Evolutionary conservation across 2,329 filamentous ascomycete genomes (phyloP), one percentile per base, ranked within the genome.

Genomic region (Trichoderma oligosporum): DNA sequence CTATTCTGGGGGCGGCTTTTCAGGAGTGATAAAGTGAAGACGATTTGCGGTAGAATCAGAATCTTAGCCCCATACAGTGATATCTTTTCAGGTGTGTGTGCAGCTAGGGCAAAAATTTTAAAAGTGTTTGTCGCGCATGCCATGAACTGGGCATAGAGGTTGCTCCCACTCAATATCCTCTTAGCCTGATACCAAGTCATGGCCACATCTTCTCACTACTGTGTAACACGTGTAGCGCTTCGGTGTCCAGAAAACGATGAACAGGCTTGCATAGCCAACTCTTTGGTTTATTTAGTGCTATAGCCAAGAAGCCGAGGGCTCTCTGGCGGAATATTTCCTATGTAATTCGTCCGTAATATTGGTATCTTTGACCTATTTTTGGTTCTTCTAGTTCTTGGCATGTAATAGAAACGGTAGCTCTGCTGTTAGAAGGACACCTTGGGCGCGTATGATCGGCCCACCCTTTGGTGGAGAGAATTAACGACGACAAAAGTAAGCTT

Each of bases 181-280:
- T n/a, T 8, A 2, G 5, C 36, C 3, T 18, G 4, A 11, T 16
- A 7, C n/a, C 33, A 20, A 38, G 31, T 22, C 49, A 53, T 31
- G 38, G 6, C 6, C 14, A 42, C 16, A 22, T 25, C 27, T 20
- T 6, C 39, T 36, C 22, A 27, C 42, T 24, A 56, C 42, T 16
- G 22, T 20, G 7, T 18, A 31, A 36, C 55, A 57, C 55, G 55
- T 51, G 55, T 22, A 9, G n/a, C 14, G n/a, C 20, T 22, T 57
- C 55, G 55, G 55, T 57, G 22, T 35, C 55, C 36, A 18, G 46
- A 57, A 51, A 44, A 29, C 16, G 22, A 45, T 36, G 12, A 45
- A 54, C 31, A 22, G 29, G 31, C n/a, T 24, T 14, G 16, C 36
- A 24, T 18, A 52, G 48, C 18, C 22, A 31, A 45, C n/a, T 12